These are phyloP conservation scores for Allium sativum DNA, from an alignment of 106 monocot species.

Conservation along the genomic window DNA sequence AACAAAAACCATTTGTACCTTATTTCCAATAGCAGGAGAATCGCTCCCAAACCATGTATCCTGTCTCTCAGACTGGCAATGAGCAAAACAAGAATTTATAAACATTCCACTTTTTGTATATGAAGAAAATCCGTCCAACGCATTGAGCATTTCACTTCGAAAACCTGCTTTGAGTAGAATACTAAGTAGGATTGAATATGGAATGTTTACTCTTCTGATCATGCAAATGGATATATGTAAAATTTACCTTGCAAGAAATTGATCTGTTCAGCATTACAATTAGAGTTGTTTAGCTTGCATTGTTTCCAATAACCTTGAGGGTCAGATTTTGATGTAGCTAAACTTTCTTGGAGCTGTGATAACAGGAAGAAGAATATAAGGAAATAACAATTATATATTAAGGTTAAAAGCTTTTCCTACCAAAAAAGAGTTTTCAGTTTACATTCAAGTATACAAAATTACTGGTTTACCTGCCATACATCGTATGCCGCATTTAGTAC, in stretches of 20 bases:
- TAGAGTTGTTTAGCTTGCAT: slow-evolving; percentile 33
- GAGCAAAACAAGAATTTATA: slow-evolving; percentile 64
- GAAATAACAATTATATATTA: background rate
- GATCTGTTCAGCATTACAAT: slow-evolving; percentile 41
- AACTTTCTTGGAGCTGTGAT: slow-evolving; percentile 52
- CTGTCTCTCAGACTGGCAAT: slow-evolving; percentile 51
- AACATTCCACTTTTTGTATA: slow-evolving; percentile 31
- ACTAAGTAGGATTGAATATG: background rate
- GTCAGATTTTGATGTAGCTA: slow-evolving; percentile 43
- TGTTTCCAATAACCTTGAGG: slow-evolving; percentile 42
- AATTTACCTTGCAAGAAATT: slow-evolving; percentile 54
- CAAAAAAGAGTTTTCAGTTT: background rate
- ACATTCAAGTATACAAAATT: background rate
- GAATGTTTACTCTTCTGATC: background rate
- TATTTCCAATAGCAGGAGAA: slow-evolving; percentile 33
- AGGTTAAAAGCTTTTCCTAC: background rate
- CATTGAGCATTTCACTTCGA: slow-evolving; percentile 35
- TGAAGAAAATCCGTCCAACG: slow-evolving; percentile 17
- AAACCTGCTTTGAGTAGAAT: slow-evolving; percentile 19
- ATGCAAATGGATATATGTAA: too few relatives aligned
- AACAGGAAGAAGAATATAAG: too few relatives aligned
- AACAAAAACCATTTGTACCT: slow-evolving; percentile 8
- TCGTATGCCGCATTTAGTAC: slow-evolving; percentile 89
- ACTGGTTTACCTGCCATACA: slow-evolving; percentile 74
- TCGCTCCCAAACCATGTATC: slow-evolving; percentile 48